These are phyloP conservation scores for Kwoniella newhampshirensis DNA, from an alignment of 768 basidiomycete genomes.

Conservation along the genomic window DNA sequence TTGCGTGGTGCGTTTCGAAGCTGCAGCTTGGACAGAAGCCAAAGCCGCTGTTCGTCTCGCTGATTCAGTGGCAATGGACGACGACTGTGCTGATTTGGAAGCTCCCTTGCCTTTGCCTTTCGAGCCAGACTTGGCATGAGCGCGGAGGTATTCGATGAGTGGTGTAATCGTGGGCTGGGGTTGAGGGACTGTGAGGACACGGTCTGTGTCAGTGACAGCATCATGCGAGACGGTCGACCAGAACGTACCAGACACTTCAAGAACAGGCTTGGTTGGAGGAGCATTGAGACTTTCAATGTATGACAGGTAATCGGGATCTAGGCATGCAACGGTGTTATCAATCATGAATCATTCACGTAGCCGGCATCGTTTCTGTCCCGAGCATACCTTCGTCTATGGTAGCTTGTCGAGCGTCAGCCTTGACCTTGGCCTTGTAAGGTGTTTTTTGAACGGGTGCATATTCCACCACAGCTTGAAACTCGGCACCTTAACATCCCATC, in stretches of 20 bases:
- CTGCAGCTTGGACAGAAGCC: slow-evolving; percentile 31
- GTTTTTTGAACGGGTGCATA: slow-evolving; percentile 88
- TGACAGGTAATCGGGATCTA: slow-evolving; percentile 54
- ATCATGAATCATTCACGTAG: background rate
- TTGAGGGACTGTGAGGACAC: slow-evolving; percentile 20
- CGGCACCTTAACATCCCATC: slow-evolving; percentile 65
- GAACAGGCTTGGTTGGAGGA: slow-evolving; percentile 61
- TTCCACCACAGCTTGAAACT: slow-evolving; percentile 85
- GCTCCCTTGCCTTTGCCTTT: slow-evolving; percentile 19
- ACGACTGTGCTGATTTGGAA: slow-evolving; percentile 10
- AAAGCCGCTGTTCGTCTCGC: slow-evolving; percentile 29
- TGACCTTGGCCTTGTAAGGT: slow-evolving; percentile 60
- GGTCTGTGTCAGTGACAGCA: background rate
- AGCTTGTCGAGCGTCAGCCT: slow-evolving; percentile 73
- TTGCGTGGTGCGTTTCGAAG: slow-evolving; percentile 33
- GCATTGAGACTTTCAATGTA: slow-evolving; percentile 74
- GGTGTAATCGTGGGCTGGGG: slow-evolving; percentile 76
- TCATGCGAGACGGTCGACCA: no score
- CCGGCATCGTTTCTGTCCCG: background rate
- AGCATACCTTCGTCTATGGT: slow-evolving; percentile 83
- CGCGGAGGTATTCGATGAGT: slow-evolving; percentile 86
- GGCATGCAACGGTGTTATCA: background rate
- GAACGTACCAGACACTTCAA: slow-evolving; percentile 51
- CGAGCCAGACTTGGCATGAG: slow-evolving; percentile 56
- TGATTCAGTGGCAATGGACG: slow-evolving; percentile 19